Conservation (phyloP, 2,329 filamentous ascomycete species). For the Magnaporthiopsis incrustans region DNA sequence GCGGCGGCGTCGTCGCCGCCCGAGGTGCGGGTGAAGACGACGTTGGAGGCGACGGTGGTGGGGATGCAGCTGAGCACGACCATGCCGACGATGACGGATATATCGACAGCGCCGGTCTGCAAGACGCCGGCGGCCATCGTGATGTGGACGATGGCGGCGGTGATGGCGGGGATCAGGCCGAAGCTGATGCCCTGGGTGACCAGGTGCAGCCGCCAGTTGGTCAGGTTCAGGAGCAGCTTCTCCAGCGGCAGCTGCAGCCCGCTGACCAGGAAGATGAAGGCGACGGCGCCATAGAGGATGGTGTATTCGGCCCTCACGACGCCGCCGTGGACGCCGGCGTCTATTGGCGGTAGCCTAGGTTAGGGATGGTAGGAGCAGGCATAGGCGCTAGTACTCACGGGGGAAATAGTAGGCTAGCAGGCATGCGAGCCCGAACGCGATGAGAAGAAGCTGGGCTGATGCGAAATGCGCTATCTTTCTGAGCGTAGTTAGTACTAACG, state of each 20-base stretch:
- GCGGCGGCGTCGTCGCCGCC: constrained; percentile 58
- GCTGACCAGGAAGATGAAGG: constrained; percentile 63
- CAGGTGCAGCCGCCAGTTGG: constrained; percentile 60
- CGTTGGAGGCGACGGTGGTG: constrained; percentile 65
- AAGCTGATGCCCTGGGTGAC: constrained; percentile 62
- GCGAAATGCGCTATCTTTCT: constrained; percentile 1
- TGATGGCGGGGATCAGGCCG: constrained; percentile 56
- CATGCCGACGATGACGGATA: constrained; percentile 59
- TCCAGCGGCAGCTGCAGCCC: constrained; percentile 59
- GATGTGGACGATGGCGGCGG: constrained; percentile 40
- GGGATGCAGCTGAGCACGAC: constrained; percentile 60
- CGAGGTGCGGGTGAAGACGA: constrained; percentile 63
- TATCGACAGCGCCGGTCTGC: constrained; percentile 49
- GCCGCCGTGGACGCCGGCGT: constrained; percentile 40
- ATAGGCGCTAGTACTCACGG: constrained; percentile 21
- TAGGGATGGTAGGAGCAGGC: no score
- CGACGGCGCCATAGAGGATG: constrained; percentile 62
- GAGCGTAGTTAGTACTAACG: neutral
- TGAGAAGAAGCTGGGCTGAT: constrained; percentile 36
- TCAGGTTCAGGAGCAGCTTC: constrained; percentile 52
- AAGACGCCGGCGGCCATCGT: constrained; percentile 37
- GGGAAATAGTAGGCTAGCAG: constrained; percentile 37
- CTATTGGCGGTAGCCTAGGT: constrained; percentile 16
- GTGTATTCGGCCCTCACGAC: constrained; percentile 45
- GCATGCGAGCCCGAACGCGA: constrained; percentile 49